Conservation (phyloP, 192 early-diverging fungal species). For the Linnemannia zychae region DNA sequence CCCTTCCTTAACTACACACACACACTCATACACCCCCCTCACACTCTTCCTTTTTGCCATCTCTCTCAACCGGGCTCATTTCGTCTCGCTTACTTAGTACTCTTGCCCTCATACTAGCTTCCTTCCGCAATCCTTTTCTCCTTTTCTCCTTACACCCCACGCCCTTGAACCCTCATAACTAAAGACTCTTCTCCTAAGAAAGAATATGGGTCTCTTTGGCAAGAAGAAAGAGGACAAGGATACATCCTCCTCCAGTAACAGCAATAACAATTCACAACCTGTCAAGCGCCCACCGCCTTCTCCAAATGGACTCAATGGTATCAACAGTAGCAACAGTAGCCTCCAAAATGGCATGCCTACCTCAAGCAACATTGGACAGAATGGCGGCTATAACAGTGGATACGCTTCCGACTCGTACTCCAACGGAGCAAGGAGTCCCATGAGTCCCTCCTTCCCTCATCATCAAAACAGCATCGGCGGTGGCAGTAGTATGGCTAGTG, state of each 20-base stretch:
- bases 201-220: slow-evolving; percentile 32
- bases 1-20: neutral
- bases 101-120: neutral
- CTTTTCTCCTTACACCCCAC: neutral
- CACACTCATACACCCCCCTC: neutral
- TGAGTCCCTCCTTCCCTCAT: slow-evolving; percentile 28
- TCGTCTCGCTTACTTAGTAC: neutral
- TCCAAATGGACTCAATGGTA: slow-evolving; percentile 34
- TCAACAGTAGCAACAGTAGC: slow-evolving; percentile 20
- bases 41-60: neutral
- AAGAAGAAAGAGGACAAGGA: slow-evolving; percentile 50
- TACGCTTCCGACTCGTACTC: slow-evolving; percentile 2
- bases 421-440: slow-evolving; percentile 26
- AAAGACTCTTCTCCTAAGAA: neutral
- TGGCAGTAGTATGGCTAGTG: no score
- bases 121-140: neutral
- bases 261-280: slow-evolving; percentile 2
- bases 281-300: slow-evolving; percentile 45
- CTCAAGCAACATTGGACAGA: neutral
- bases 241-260: neutral
- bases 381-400: slow-evolving; percentile 1
- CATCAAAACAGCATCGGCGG: neutral
- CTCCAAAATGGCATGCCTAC: slow-evolving; percentile 11
- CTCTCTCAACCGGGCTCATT: neutral
- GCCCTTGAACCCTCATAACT: neutral